Base-by-base conservation (phyloP, 306 rosid genomes). In the Cucumis cinereus region DNA sequence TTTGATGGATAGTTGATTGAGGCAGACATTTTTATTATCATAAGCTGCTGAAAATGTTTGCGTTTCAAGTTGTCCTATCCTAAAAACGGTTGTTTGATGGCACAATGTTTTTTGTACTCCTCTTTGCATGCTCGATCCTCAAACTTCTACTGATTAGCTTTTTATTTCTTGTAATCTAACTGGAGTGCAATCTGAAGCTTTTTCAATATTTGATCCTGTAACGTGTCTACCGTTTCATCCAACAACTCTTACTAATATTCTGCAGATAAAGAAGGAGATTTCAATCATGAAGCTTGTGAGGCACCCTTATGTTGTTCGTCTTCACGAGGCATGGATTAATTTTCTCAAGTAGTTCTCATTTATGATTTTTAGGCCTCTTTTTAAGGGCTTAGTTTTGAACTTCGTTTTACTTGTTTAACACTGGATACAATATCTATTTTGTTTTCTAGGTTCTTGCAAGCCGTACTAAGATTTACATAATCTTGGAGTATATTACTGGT, bases 401-500 rank as follows among this genome's bases (percentile, higher is more conserved):
- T 23, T 24, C 38, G 6, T 69, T 23, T 69, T 69, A 15, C 75
- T 69, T 15, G 20, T 45, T 77, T 43, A 77, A 41, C 28, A 61
- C 59, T 41, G 38, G 23, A 68, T 73, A 64, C 82, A 55, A 56
- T 30, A 15, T 80, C 41, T 47, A 59, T 64, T 35, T 76, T 83
- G 14, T 58, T 80, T 84, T 66, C 47, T 82, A 92, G 98, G 96
- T 92, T 85, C 79, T 92, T 9, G 98, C 98, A 0, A 92, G 89
- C 82, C 92, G 94, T 40, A 90, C 98, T 36, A 90, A 90, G 90
- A 92, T 92, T 74, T 92, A 90, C 80, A 90, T 90, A 74, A 90
- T 92, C 80, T 72, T 90, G 87, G 98, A 92, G 89, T 92, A 80
- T 89, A 88, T 92, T 69, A 92, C 96, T n/a, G 98, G 98, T 33